phyloP scores from a whole-genome alignment of 306 rosid species.

The Dryas alaskensis region DNA sequence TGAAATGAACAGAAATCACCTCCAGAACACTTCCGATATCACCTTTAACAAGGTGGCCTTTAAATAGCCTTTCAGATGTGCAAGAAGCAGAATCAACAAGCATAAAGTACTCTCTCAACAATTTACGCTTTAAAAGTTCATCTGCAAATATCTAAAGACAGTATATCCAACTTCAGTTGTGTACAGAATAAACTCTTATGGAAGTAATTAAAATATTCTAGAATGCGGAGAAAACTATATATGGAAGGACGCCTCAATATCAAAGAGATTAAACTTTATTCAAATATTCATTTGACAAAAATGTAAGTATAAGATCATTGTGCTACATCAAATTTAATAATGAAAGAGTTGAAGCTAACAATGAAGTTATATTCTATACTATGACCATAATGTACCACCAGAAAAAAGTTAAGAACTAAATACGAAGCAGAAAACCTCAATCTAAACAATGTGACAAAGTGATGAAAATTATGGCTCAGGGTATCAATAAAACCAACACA shows the following conservation, averaged over 20 bases:
- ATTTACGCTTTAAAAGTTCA: slow-evolving; percentile 55
- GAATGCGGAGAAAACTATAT: neutral
- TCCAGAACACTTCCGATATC: slow-evolving; percentile 58
- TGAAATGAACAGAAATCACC: slow-evolving; percentile 67
- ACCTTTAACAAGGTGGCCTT: slow-evolving; percentile 29
- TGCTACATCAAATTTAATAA: neutral
- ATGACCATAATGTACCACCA: neutral
- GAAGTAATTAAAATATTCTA: neutral
- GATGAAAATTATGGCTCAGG: neutral
- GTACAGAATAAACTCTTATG: slow-evolving; percentile 18
- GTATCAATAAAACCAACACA: neutral
- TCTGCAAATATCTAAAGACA: slow-evolving; percentile 74
- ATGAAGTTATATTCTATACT: neutral
- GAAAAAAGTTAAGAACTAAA: neutral
- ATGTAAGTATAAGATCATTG: neutral
- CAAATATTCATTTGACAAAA: neutral
- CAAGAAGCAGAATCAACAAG: slow-evolving; percentile 48
- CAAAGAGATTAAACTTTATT: neutral
- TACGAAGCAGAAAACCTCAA: neutral
- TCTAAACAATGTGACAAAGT: neutral
- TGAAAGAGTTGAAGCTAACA: neutral
- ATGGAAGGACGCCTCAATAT: neutral
- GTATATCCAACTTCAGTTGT: slow-evolving; percentile 34
- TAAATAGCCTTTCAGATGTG: slow-evolving; percentile 35
- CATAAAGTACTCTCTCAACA: slow-evolving; percentile 55